Evolutionary conservation across 768 basidiomycete genomes (phyloP).

Genomic region (Phylloporus sp.): DNA sequence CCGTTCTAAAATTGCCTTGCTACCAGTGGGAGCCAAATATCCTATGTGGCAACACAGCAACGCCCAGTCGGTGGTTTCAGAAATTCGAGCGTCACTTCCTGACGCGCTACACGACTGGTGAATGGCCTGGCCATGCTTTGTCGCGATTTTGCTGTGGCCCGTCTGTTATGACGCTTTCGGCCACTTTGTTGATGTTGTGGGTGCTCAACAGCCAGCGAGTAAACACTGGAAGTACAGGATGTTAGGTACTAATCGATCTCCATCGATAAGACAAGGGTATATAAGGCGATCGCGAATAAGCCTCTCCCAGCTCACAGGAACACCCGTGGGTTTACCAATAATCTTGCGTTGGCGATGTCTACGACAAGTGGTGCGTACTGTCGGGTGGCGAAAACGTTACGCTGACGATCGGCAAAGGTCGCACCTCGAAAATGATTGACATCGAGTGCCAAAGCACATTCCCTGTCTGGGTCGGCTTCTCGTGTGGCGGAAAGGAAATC

Average conservation of each 20-base stretch:
- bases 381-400: neutral
- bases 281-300: neutral
- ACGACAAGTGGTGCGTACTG: neutral
- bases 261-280: neutral
- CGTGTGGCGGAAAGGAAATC: neutral
- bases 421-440: neutral
- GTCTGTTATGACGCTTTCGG: no score
- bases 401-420: neutral
- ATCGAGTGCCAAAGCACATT: neutral
- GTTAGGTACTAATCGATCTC: neutral
- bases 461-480: conserved; percentile 4
- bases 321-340: neutral
- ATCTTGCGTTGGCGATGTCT: neutral
- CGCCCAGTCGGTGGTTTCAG: no score
- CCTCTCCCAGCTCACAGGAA: neutral
- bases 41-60: no score
- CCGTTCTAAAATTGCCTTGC: no score
- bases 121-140: no score
- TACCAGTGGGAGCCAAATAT: no score
- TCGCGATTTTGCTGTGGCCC: no score
- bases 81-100: no score
- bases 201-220: no score
- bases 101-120: no score
- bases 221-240: neutral
- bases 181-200: no score